Percentiles rank a stretch among this genome's conserved stretches.
These are phyloP conservation scores for Clarkia xantiana DNA, from an alignment of 345 rosid species.

Conservation along the genomic window DNA sequence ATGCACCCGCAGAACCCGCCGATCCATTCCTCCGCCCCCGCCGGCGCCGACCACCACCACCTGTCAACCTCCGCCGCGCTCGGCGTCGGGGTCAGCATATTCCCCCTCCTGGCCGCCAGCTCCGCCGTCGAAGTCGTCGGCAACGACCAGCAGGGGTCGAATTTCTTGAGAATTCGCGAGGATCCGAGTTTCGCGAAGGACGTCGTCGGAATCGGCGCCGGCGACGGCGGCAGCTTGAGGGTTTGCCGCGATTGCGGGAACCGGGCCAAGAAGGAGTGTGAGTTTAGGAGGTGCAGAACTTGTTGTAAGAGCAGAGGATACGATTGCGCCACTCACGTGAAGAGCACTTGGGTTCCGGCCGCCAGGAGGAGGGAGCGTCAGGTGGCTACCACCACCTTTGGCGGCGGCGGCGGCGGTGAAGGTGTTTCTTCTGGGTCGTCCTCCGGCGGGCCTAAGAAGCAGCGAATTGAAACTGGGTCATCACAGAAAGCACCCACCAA, in stretches of 20 bases:
- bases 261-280: constrained; percentile 72
- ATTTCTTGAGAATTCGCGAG: constrained; percentile 11
- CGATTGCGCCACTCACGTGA: constrained; percentile 61
- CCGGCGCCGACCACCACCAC: constrained; percentile 7
- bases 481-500: no score
- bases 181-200: constrained; percentile 17
- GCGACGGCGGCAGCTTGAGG: constrained; percentile 9
- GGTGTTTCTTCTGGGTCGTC: constrained; percentile 35
- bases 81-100: constrained; percentile 19
- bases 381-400: background rate
- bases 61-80: constrained; percentile 11
- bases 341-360: constrained; percentile 81
- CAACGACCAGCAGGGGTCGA: background rate
- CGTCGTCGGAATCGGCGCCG: constrained; percentile 8
- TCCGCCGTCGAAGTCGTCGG: constrained; percentile 5
- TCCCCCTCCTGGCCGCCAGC: constrained; percentile 16
- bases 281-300: constrained; percentile 54
- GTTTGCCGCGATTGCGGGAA: constrained; percentile 73
- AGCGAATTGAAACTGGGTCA: no score
- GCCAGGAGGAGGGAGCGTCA: constrained; percentile 28
- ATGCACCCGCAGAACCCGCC: constrained; percentile 10
- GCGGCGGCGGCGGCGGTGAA: background rate
- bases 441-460: background rate
- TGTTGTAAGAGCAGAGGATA: constrained; percentile 69
- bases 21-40: constrained; percentile 10